phyloP scores from a whole-genome alignment of 192 early-diverging fungal species.

The Piromyces sp. region DNA sequence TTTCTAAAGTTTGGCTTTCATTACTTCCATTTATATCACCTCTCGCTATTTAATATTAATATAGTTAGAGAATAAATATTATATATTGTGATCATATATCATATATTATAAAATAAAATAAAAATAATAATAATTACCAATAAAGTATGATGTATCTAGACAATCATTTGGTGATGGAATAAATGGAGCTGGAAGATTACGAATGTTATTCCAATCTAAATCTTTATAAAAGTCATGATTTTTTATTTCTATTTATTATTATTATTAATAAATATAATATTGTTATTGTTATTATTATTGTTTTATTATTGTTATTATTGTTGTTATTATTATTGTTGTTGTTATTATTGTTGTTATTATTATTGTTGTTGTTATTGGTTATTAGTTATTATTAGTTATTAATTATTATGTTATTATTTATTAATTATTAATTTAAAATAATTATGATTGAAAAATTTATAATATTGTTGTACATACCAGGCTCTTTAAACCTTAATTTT shows the following conservation, averaged over 20 bases:
- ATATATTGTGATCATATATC: too few species aligned
- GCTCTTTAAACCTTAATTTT: conserved; percentile 34
- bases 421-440: not conserved
- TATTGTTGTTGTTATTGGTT: too few species aligned
- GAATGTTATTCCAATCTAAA: conserved; percentile 60
- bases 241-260: conserved; percentile 51
- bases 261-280: too few species aligned
- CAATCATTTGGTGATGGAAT: conserved; percentile 61
- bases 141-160: conserved; percentile 86
- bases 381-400: too few species aligned
- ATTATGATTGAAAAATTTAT: conserved; percentile 10
- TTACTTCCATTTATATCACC: not conserved
- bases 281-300: too few species aligned
- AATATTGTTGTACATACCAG: conserved; percentile 44
- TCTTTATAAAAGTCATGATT: conserved; percentile 52
- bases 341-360: too few species aligned
- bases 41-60: not conserved
- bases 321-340: too few species aligned
- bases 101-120: not conserved
- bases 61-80: too few species aligned
- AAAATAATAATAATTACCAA: conserved; percentile 21
- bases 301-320: too few species aligned
- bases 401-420: not conserved
- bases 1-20: not conserved
- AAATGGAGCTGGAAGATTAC: conserved; percentile 65